Evolutionary conservation across 495 filamentous ascomycete genomes (phyloP).

Genomic region (Penicillium subrubescens): DNA sequence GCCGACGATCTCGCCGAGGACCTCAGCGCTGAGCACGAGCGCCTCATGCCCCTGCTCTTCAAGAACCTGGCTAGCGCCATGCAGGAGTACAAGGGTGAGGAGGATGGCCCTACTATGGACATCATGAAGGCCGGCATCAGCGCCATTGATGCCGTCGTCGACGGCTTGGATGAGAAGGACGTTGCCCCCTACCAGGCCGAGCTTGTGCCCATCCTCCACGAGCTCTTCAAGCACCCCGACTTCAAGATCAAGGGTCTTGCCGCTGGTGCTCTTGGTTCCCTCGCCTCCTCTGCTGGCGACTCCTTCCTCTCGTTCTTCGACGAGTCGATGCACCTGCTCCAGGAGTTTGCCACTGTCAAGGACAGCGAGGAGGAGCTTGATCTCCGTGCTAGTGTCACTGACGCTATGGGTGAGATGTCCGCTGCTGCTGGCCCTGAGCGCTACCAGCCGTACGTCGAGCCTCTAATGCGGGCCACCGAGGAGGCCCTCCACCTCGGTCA

Average conservation of each 20-base stretch:
- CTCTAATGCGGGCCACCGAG: constrained; percentile 86
- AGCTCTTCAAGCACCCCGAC: constrained; percentile 78
- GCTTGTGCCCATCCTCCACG: constrained; percentile 79
- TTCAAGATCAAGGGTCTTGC: constrained; percentile 88
- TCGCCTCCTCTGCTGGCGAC: constrained; percentile 78
- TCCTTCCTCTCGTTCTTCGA: constrained; percentile 90
- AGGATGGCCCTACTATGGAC: constrained; percentile 63
- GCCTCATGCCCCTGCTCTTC: constrained; percentile 79
- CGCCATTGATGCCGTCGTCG: constrained; percentile 87
- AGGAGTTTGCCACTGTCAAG: constrained; percentile 81
- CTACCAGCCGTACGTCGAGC: constrained; percentile 87
- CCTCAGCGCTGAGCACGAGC: constrained; percentile 77
- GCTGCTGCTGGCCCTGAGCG: constrained; percentile 80
- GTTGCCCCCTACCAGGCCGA: constrained; percentile 79
- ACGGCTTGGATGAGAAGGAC: constrained; percentile 82
- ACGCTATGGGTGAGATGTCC: constrained; percentile 90
- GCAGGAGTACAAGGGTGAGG: constrained; percentile 63
- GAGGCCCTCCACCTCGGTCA: constrained; percentile 90
- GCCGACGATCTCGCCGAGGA: constrained; percentile 93
- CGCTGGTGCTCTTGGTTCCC: constrained; percentile 84
- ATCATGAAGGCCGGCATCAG: constrained; percentile 88
- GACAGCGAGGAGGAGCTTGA: constrained; percentile 87
- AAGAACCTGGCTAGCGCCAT: constrained; percentile 84
- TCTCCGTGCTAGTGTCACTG: constrained; percentile 83
- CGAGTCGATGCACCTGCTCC: constrained; percentile 81